These are phyloP conservation scores for Coniochaeta sp. DNA, from an alignment of 2,329 filamentous ascomycete species.

Conservation along the genomic window DNA sequence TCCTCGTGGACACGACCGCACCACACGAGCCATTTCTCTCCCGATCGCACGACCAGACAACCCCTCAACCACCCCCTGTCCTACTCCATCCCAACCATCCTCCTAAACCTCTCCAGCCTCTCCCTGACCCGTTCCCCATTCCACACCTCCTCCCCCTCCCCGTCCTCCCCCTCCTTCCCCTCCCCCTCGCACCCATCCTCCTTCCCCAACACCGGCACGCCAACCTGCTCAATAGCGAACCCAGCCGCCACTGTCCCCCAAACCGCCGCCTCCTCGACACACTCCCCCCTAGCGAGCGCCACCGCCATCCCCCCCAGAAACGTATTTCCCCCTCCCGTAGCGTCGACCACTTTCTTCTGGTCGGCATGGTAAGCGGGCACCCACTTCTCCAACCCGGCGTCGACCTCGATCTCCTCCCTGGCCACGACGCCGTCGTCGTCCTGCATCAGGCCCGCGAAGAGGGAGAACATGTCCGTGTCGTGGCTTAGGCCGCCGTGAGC, in stretches of 20 bases:
- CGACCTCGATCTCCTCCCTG: slow-evolving; percentile 52
- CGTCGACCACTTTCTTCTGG: slow-evolving; percentile 63
- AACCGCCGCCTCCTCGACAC: slow-evolving; percentile 62
- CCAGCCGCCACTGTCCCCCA: slow-evolving; percentile 82
- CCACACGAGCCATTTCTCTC: too few species aligned
- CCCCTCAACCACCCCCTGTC: neutral
- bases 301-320: slow-evolving; percentile 63
- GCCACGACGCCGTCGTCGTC: slow-evolving; percentile 45
- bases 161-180: slow-evolving; percentile 18
- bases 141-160: slow-evolving; percentile 49
- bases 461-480: slow-evolving; percentile 56
- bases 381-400: slow-evolving; percentile 34
- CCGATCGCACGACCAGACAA: too few species aligned
- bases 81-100: slow-evolving; percentile 20
- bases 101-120: slow-evolving; percentile 44
- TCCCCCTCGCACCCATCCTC: too few species aligned
- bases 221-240: slow-evolving; percentile 92
- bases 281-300: slow-evolving; percentile 51
- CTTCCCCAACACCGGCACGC: slow-evolving; percentile 57
- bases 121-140: slow-evolving; percentile 49
- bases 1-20: too few species aligned
- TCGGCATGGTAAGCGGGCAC: slow-evolving; percentile 14
- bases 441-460: slow-evolving; percentile 52
- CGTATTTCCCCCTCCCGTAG: slow-evolving; percentile 88
- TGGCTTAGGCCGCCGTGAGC: slow-evolving; percentile 45